phyloP scores from a whole-genome alignment of 345 rosid genomes.

The Euphorbia peplus region DNA sequence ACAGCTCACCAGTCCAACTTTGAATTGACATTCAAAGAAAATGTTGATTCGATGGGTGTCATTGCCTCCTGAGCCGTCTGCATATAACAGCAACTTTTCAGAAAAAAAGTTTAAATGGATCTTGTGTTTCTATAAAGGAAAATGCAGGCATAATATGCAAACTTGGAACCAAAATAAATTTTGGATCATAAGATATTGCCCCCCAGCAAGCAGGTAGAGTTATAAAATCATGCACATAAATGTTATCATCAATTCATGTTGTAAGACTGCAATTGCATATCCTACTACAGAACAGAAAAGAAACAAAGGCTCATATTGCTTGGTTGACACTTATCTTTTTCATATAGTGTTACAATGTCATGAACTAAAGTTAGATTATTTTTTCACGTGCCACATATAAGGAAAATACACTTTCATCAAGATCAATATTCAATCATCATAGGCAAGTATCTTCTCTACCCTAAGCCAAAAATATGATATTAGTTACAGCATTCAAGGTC shows the following conservation, averaged over 20 bases:
- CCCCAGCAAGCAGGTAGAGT: neutral
- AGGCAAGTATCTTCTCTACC: neutral
- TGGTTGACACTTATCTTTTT: too few relatives aligned
- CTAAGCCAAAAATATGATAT: too few relatives aligned
- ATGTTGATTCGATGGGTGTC: conserved; percentile 34
- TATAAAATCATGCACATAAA: neutral
- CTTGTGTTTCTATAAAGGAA: conserved; percentile 12
- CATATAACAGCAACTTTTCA: conserved; percentile 21
- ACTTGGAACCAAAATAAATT: neutral
- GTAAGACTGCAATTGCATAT: neutral
- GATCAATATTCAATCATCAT: conserved; percentile 7
- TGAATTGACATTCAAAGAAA: conserved; percentile 23
- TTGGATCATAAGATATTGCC: neutral
- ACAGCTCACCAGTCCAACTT: conserved; percentile 33
- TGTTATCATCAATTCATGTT: neutral
- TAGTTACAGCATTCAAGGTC: neutral
- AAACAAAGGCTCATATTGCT: neutral
- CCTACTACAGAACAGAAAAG: neutral
- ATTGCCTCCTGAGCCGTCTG: conserved; percentile 33
- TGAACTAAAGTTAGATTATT: neutral
- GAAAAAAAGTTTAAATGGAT: neutral
- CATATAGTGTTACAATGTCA: neutral
- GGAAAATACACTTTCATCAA: conserved; percentile 1
- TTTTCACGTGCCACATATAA: neutral
- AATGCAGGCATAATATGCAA: neutral